These are phyloP conservation scores for Dillenia turbinata DNA, from an alignment of 164 flowering plant species.

Conservation along the genomic window DNA sequence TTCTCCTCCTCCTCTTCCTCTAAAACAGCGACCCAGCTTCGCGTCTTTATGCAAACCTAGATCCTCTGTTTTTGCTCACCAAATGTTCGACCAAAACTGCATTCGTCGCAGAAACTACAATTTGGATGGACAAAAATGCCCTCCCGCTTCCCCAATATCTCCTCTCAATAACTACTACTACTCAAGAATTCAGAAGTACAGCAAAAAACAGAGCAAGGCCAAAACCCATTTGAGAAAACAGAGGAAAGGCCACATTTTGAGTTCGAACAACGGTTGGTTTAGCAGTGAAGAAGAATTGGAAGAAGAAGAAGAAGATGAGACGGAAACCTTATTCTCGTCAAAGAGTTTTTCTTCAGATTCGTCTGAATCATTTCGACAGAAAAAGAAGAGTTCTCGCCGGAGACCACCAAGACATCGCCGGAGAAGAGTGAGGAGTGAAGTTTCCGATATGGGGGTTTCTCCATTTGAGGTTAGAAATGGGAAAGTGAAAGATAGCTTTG, in stretches of 20 bases:
- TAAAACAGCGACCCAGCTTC: slow-evolving; percentile 5
- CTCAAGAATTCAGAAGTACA: no score
- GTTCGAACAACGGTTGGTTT: slow-evolving; percentile 21
- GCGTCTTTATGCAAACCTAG: slow-evolving; percentile 36
- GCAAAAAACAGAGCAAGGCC: no score
- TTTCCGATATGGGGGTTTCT: slow-evolving; percentile 15
- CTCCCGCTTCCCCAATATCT: slow-evolving; percentile 39
- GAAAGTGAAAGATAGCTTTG: slow-evolving; percentile 50
- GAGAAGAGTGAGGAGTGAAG: slow-evolving; percentile 10
- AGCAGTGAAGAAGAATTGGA: slow-evolving; percentile 47
- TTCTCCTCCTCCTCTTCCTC: no score
- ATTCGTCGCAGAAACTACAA: background rate
- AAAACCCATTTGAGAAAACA: no score
- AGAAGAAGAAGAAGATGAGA: slow-evolving; percentile 26
- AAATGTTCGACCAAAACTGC: no score
- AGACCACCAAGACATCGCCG: slow-evolving; percentile 4
- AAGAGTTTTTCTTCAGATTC: slow-evolving; percentile 52
- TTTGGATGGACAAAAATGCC: slow-evolving; percentile 30
- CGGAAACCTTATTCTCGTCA: slow-evolving; percentile 45
- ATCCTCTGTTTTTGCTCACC: background rate
- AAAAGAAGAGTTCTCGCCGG: slow-evolving; percentile 14
- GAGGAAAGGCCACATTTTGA: background rate
- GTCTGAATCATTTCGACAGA: slow-evolving; percentile 18
- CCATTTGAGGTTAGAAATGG: slow-evolving; percentile 6
- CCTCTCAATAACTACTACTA: slow-evolving; percentile 11